Evolutionary conservation across 768 basidiomycete species (phyloP), one percentile per base, ranked within the genome.

Genomic region (Amanita rubescens): DNA sequence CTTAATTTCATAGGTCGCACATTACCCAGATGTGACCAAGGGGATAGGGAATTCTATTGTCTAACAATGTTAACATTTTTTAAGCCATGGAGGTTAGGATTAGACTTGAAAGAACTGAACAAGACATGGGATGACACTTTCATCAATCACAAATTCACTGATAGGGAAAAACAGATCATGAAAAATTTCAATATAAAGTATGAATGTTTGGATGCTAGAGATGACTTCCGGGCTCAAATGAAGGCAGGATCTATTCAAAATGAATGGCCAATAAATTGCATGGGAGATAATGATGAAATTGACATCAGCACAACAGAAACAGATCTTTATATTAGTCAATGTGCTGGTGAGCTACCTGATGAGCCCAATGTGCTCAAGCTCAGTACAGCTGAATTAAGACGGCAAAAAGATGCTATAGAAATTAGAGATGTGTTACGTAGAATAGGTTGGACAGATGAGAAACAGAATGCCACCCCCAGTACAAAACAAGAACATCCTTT

Each of bases 1-100:
- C 67, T 60, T 63, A 65, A n/a, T 58, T 62, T 20, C 34, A n/a
- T 35, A 25, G 46, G 64, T 55, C n/a, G 55, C 5, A 65, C 63
- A 59, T 27, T 65, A 5, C 52, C 59, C 4, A 49, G 63, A 3
- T 65, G 64, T 46, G 61, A 58, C 33, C 62, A 62, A 3, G 65
- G 67, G 65, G 22, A 59, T 15, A 34, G 34, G n/a, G 27, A 30
- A 30, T 30, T 30, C 8, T 30, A 30, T 30, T 30, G 27, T 8
- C 8, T 30, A 30, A 30, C 27, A 30, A 30, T 30, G 27, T 30
- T 30, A 8, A 30, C 27, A 3, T 30, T 30, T 30, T 30, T 30
- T 8, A 30, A 30, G 27, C 27, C 27, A 4, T 30, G 27, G 27
- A 30, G 27, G 8, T 30, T 8, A 30, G 63, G 62, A 5, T 38